phyloP scores from a whole-genome alignment of 2,329 filamentous ascomycete species.

The Ascochyta rabiei region DNA sequence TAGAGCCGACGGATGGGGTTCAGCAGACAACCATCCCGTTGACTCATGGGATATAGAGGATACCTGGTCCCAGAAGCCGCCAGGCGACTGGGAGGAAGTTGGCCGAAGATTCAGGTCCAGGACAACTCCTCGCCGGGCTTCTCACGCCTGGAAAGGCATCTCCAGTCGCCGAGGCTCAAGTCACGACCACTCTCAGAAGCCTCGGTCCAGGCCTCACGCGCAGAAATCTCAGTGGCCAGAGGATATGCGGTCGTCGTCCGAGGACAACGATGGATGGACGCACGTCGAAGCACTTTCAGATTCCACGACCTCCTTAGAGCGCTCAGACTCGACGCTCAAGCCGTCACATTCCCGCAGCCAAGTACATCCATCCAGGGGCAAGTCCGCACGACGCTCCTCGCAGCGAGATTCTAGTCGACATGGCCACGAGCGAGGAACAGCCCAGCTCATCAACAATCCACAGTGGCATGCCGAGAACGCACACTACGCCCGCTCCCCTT shows the following conservation, averaged over 20 bases:
- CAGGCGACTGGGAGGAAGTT: background rate
- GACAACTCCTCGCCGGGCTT: background rate
- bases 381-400: background rate
- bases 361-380: background rate
- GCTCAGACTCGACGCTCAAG: slow-evolving; percentile 19
- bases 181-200: background rate
- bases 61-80: slow-evolving; percentile 18
- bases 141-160: background rate
- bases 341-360: slow-evolving; percentile 18
- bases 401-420: background rate
- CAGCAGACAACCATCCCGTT: slow-evolving; percentile 10
- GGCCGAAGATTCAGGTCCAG: background rate
- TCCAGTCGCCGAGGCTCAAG: background rate
- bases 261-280: slow-evolving; percentile 16
- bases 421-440: slow-evolving; percentile 4
- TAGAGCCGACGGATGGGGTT: slow-evolving; percentile 17
- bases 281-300: slow-evolving; percentile 8
- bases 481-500: background rate
- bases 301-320: slow-evolving; percentile 13
- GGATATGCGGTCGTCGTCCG: slow-evolving; percentile 5
- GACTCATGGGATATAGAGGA: slow-evolving; percentile 31
- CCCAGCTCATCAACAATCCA: background rate
- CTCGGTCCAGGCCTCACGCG: background rate
- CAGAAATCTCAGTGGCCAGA: background rate
- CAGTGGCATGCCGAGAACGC: background rate